Base-by-base conservation (phyloP, 2,329 filamentous ascomycete genomes). In the Ascochyta viciae-villosae region DNA sequence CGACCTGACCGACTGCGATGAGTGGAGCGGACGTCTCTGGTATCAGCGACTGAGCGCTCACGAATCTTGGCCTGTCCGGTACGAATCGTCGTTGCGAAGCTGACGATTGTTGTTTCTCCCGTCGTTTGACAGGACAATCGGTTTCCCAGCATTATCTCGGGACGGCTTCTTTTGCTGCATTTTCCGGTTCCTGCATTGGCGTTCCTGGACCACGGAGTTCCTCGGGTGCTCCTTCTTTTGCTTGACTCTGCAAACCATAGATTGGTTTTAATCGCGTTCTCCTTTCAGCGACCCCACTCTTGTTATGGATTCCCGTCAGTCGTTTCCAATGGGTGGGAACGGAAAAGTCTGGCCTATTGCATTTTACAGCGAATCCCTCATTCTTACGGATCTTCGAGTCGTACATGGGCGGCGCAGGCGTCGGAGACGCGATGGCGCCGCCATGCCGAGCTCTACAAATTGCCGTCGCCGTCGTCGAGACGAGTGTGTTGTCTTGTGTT, bases 11-110 rank as follows among this genome's bases (percentile, higher is more conserved):
- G 70, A 69, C 53, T 26, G 56, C 34, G 70, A 72, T 60, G 57
- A 68, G 71, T 73, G 73, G 71, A 75, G 71, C 70, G 69, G 70
- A 70, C 57, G 70, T 71, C 59, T 24, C 57, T 61, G 47, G 39
- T 27, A n/a, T 57, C 37, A 56, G 62, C 42, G 44, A 60, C 66
- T 40, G 68, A 72, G 54, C 69, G 72, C 71, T 75, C 73, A 73
- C 72, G 57, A 71, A 54, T 74, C 66, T 57, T 62, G 42, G 62
- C 72, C 64, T 62, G 48, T 43, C 55, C 40, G 71, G 66, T 68
- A 63, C 66, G 69, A 65, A 65, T 54, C 61, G 69, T 70, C 52
- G 62, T 65, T 63, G 52, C 67, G 57, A 56, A 60, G 54, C 60
- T 58, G 66, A 49, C 58, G 57, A 63, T 61, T 59, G 54, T 56